Evolutionary conservation across 2,329 filamentous ascomycete genomes (phyloP), one percentile per base, ranked within the genome.

Genomic region (Beauveria bassiana): DNA sequence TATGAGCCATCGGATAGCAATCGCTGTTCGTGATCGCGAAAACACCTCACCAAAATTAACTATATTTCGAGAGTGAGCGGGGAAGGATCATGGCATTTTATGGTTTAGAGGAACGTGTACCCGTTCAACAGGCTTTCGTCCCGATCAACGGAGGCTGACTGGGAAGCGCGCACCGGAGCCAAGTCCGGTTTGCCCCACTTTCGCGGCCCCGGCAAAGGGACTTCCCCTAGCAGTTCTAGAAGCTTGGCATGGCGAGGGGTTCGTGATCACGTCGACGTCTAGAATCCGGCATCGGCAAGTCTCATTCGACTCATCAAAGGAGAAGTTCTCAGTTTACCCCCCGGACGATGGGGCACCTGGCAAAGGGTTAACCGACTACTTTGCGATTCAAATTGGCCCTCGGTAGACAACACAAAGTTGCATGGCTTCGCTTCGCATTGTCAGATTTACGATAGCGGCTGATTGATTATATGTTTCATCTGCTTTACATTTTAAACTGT

Each of bases 141-240:
- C 58, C 58, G 58, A 60, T 47, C 42, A 40, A 20, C 58, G 50
- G 50, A 60, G 42, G 14, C 53, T 10, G 28, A 53, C n/a, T 20
- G 58, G 26, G 3, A 20, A 16, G 49, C 50, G 49, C 50, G 34
- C 50, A 60, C 42, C 58, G 58, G 58, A 60, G 28, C 50, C 2
- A 5, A 47, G 57, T 20, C 58, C 58, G 58, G 58, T n/a, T 45
- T 5, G 45, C 59, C 59, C 59, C 51, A 56, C 59, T 56, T 38
- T 40, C 18, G 49, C 58, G 58, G 58, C 50, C 46, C 58, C 58
- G 58, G 58, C 16, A 12, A 14, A 22, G 50, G 50, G 26, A n/a
- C 28, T 20, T 20, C n/a, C n/a, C 56, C 38, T 22, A 50, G 31
- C 22, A 26, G 20, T 22, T 42, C 20, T 28, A 16, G 20, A 45